These are phyloP conservation scores for Mesembryanthemum crystallinum DNA, from an alignment of 148 eudicot species.

Conservation along the genomic window DNA sequence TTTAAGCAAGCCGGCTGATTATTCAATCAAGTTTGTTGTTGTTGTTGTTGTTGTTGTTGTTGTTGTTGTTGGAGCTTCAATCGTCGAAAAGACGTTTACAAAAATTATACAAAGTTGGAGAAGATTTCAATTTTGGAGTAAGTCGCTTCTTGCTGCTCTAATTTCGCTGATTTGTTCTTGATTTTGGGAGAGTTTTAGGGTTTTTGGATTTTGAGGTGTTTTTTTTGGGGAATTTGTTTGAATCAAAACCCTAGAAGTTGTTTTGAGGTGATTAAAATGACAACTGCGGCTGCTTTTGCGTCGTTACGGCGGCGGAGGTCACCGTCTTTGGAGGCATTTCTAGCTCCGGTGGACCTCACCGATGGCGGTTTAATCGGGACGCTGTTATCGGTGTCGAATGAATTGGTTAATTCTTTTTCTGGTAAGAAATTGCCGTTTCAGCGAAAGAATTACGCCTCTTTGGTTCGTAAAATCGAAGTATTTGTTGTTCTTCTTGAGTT, in stretches of 20 bases:
- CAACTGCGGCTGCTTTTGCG: conserved; percentile 73
- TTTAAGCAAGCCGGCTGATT: background rate
- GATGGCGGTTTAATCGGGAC: conserved; percentile 53
- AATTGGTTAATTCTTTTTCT: conserved; percentile 48
- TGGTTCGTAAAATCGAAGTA: conserved; percentile 62
- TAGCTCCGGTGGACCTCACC: conserved; percentile 78
- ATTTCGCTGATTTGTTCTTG: background rate
- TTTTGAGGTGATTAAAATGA: conserved; percentile 30
- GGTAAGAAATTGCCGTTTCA: conserved; percentile 45
- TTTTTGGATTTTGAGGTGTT: background rate
- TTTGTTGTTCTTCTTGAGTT: conserved; percentile 53
- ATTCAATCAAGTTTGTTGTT: background rate
- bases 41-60: background rate
- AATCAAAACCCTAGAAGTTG: conserved; percentile 4
- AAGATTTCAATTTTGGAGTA: background rate
- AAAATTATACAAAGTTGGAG: background rate
- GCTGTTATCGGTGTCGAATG: conserved; percentile 43
- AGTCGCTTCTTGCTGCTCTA: background rate
- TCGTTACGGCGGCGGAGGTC: conserved; percentile 65
- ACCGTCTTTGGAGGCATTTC: conserved; percentile 75
- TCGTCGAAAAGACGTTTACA: background rate
- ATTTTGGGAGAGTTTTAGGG: background rate
- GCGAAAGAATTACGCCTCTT: conserved; percentile 46
- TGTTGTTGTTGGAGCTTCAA: background rate
- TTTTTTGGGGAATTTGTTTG: background rate